Percentiles rank a stretch among this genome's conserved stretches.
Conservation (phyloP, 2,329 filamentous ascomycete species). For the Cadophora sp. region DNA sequence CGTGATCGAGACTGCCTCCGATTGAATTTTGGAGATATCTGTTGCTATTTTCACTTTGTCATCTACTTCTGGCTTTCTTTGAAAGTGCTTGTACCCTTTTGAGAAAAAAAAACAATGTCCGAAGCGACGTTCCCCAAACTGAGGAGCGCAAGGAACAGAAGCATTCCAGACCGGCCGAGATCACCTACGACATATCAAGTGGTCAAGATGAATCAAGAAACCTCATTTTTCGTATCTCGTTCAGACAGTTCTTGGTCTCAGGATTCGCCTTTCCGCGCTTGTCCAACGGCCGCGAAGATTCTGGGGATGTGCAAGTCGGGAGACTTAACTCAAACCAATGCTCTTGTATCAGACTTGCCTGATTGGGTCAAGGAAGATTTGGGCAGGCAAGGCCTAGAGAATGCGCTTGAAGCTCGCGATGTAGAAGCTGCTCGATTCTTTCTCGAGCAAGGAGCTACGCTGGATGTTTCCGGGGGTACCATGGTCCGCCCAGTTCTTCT, state of each 20-base stretch:
- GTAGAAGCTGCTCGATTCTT: neutral
- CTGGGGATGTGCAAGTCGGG: neutral
- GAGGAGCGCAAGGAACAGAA: neutral
- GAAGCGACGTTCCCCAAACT: neutral
- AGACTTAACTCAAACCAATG: neutral
- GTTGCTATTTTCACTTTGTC: no score
- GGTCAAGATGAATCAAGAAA: neutral
- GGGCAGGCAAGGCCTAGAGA: neutral
- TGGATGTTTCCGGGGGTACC: neutral
- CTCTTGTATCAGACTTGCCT: neutral
- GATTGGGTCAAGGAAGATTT: neutral
- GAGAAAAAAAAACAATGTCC: neutral
- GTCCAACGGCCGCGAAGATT: neutral
- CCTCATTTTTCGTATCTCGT: neutral
- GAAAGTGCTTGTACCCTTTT: no score
- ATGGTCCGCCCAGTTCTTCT: neutral
- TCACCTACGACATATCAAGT: neutral
- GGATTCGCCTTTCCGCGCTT: neutral
- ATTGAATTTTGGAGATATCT: no score
- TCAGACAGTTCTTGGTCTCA: slow-evolving; percentile 1
- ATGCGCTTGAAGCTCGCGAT: neutral
- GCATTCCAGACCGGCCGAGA: neutral
- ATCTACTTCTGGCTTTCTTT: no score
- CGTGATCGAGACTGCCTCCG: neutral
- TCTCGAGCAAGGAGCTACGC: neutral